These are phyloP conservation scores for Epithele typhae DNA, from an alignment of 768 basidiomycete species.

Conservation along the genomic window DNA sequence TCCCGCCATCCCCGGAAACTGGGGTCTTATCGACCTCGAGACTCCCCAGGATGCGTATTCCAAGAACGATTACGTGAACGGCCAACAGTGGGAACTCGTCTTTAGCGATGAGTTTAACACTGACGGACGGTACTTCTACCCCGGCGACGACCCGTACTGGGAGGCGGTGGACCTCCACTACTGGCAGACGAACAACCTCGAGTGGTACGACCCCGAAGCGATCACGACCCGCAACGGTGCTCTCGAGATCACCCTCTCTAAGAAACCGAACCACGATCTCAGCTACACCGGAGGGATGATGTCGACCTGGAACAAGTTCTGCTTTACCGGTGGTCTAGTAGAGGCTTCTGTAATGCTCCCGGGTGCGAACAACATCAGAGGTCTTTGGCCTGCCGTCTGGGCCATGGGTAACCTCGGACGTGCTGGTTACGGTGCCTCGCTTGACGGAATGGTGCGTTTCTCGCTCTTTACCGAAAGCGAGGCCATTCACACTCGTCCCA, in stretches of 20 bases:
- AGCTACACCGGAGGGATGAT: slow-evolving; percentile 46
- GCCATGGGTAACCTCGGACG: slow-evolving; percentile 73
- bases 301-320: slow-evolving; percentile 77
- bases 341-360: slow-evolving; percentile 62
- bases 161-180: slow-evolving; percentile 83
- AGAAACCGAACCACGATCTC: slow-evolving; percentile 43
- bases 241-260: slow-evolving; percentile 47
- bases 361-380: slow-evolving; percentile 48
- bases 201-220: slow-evolving; percentile 84
- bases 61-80: slow-evolving; percentile 20
- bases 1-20: slow-evolving; percentile 34
- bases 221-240: slow-evolving; percentile 36
- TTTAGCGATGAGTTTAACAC: slow-evolving; percentile 83
- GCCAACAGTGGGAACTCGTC: slow-evolving; percentile 49
- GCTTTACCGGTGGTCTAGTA: slow-evolving; percentile 80
- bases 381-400: slow-evolving; percentile 53
- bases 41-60: slow-evolving; percentile 44
- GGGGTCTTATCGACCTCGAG: slow-evolving; percentile 48
- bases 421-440: slow-evolving; percentile 80
- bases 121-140: slow-evolving; percentile 68
- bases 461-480: neutral
- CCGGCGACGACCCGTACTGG: slow-evolving; percentile 77
- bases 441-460: slow-evolving; percentile 69
- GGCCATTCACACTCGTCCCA: slow-evolving; percentile 18
- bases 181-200: slow-evolving; percentile 55